Evolutionary conservation across 164 flowering plant species (phyloP).

Genomic region (Paratinospora sagittata): DNA sequence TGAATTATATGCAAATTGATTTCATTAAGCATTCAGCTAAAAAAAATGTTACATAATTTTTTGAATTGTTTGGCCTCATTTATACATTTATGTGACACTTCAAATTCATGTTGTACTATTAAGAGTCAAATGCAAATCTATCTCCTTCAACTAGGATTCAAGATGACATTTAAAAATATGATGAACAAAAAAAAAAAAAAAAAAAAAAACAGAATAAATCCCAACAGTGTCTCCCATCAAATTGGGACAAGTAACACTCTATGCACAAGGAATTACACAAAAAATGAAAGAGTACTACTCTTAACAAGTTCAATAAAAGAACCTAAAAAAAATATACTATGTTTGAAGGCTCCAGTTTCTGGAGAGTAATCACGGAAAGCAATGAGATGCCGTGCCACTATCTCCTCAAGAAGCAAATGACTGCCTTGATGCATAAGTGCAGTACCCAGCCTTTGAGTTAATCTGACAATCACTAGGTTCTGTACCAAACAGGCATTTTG

Average conservation of each 20-base stretch:
- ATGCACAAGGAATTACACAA: background rate
- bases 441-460: constrained; percentile 6
- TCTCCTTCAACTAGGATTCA: background rate
- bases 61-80: no score
- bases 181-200: background rate
- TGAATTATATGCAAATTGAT: no score
- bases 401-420: background rate
- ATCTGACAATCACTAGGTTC: background rate
- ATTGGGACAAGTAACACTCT: background rate
- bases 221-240: background rate
- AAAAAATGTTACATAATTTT: background rate
- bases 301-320: background rate
- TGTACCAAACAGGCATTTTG: background rate
- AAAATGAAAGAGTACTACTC: background rate
- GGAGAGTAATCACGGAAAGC: background rate
- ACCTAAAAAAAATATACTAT: constrained; percentile 3
- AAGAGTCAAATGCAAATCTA: background rate
- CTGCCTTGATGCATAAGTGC: background rate
- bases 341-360: background rate
- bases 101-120: no score
- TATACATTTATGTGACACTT: no score
- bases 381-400: constrained; percentile 8
- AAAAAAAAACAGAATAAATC: background rate
- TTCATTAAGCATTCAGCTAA: no score
- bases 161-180: background rate